These are phyloP conservation scores for Hysterium pulicare DNA, from an alignment of 2,329 filamentous ascomycete genomes.

Conservation along the genomic window DNA sequence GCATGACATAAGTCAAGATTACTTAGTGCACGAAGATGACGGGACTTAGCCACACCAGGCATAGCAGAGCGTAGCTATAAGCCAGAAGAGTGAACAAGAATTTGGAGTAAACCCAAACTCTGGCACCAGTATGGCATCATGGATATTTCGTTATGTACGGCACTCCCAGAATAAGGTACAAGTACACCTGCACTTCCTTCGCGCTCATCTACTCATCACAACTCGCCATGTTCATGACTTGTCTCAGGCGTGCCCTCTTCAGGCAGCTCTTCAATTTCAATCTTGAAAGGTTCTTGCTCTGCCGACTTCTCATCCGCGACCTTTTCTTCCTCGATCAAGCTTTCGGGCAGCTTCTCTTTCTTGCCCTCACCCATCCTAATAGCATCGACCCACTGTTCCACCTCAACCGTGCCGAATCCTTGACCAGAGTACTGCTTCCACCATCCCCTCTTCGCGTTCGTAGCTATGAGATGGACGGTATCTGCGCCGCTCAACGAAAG, in stretches of 20 bases:
- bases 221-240: not conserved
- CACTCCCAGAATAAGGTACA: too few relatives aligned
- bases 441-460: conserved; percentile 85
- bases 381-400: conserved; percentile 88
- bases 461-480: conserved; percentile 69
- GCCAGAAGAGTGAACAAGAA: too few relatives aligned
- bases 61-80: too few relatives aligned
- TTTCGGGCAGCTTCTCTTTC: conserved; percentile 66
- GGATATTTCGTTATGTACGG: too few relatives aligned
- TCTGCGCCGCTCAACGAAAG: conserved; percentile 56
- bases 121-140: too few relatives aligned
- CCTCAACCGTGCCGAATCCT: conserved; percentile 54
- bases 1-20: too few relatives aligned
- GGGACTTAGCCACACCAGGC: too few relatives aligned
- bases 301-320: conserved; percentile 19
- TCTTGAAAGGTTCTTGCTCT: conserved; percentile 29
- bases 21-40: too few relatives aligned
- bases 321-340: conserved; percentile 30
- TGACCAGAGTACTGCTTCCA: conserved; percentile 68
- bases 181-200: too few relatives aligned
- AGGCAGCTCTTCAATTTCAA: conserved; percentile 28
- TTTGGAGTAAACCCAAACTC: too few relatives aligned
- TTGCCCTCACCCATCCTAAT: conserved; percentile 83
- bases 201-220: too few relatives aligned
- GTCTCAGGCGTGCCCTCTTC: conserved; percentile 10